Conservation (phyloP, 768 basidiomycete species). For the Pleurotus ostreatus region DNA sequence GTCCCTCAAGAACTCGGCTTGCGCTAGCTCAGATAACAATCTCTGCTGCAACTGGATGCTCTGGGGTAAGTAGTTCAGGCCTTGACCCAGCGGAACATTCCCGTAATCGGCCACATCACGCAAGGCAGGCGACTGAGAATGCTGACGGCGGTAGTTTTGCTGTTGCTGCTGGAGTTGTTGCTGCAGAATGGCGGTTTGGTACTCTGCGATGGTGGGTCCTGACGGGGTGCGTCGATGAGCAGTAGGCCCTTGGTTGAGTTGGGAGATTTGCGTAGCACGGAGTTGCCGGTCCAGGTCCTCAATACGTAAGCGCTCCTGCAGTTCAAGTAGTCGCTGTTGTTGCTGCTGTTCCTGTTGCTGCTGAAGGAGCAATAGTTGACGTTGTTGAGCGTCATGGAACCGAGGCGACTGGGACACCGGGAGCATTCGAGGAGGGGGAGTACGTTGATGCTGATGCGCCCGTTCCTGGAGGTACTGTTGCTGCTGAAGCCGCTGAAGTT, state of each 20-base stretch:
- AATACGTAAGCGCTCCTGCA: constrained; percentile 60
- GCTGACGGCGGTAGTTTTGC: constrained; percentile 42
- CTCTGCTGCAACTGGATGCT: constrained; percentile 73
- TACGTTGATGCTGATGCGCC: constrained; percentile 44
- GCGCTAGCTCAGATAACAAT: constrained; percentile 71
- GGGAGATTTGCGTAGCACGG: constrained; percentile 47
- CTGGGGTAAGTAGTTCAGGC: constrained; percentile 52
- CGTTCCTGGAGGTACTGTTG: constrained; percentile 51
- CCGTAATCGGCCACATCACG: constrained; percentile 26
- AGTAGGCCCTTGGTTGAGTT: constrained; percentile 38
- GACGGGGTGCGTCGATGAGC: constrained; percentile 41
- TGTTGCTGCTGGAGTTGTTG: constrained; percentile 30
- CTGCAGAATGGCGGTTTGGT: constrained; percentile 30
- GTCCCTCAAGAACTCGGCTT: constrained; percentile 62
- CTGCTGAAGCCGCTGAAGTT: constrained; percentile 39
- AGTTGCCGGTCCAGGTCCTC: constrained; percentile 68
- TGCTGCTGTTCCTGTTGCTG: constrained; percentile 64
- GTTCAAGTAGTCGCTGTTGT: constrained; percentile 54
- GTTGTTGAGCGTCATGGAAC: constrained; percentile 65
- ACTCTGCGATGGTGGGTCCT: constrained; percentile 42
- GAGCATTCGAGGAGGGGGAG: constrained; percentile 72
- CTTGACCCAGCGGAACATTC: constrained; percentile 41
- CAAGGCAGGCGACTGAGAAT: constrained; percentile 40
- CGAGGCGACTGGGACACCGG: constrained; percentile 76
- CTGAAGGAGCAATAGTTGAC: constrained; percentile 64